Evolutionary conservation across 192 early-diverging fungal genomes (phyloP), one percentile per base, ranked within the genome.

Genomic region (Coemansia sp.): DNA sequence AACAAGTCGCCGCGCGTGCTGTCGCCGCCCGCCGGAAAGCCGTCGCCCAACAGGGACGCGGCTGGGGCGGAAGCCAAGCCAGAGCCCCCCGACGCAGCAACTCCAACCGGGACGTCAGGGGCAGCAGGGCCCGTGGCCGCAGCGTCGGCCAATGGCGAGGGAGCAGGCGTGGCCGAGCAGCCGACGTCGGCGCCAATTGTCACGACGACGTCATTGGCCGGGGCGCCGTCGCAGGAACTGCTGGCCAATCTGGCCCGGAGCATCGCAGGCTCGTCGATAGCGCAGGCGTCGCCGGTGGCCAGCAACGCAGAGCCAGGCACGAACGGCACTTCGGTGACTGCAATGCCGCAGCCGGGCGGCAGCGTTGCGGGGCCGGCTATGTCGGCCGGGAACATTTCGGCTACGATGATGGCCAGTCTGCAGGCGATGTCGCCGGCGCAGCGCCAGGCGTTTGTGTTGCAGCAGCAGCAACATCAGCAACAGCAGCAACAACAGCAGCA

Each of bases 1-100:
- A 65, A 57, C 38, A 78, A 78, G 42, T 71, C 75, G 57, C 69
- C 75, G 1, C 55, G 68, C 6, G 53, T 70, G 12, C 66, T 53
- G 19, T 49, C 47, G 40, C 19, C 40, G 40, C 40, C 40, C 19
- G 40, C 14, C 12, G 40, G 14, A 8, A 11, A 43, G 40, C 40
- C 12, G 4, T 43, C 40, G 9, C 47, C 47, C 27, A 49, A 49
- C 19, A 49, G 24, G 24, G 21, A 23, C 12, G 2, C 23, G 5
- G 14, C 22, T 28, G 47, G 5, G 2, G 16, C 22, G 9, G 47
- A 49, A 49, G 22, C 47, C 21, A 49, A 49, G 47, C 47, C 27
- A 4, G 47, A 49, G 9, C 47, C 47, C 0, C 47, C 47, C 24
- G 47, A 49, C 24, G 27, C 22, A 16, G 27, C 22, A 14, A n/a